Evolutionary conservation across 169 alveolate species (phyloP).

Genomic region (Plasmodium coatneyi): DNA sequence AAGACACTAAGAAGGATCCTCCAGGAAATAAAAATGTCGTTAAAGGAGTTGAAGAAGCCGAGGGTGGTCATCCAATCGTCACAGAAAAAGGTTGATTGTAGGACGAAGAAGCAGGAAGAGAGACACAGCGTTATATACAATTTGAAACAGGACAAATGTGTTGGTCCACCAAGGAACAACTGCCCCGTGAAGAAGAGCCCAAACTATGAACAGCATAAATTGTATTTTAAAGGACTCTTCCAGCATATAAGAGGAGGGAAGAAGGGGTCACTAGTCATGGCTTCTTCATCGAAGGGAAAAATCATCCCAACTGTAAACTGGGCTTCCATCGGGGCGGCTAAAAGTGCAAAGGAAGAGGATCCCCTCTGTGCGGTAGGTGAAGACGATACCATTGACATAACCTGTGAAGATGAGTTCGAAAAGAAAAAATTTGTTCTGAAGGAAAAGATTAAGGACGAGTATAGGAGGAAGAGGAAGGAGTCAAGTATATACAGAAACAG

Average conservation of each 20-base stretch:
- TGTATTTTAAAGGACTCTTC: slow-evolving; percentile 17
- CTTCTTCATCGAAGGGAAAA: not conserved
- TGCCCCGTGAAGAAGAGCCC: not conserved
- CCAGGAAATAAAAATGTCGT: not conserved
- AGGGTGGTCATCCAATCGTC: not conserved
- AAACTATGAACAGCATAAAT: slow-evolving; percentile 4
- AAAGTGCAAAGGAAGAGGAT: not conserved
- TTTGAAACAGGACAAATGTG: not conserved
- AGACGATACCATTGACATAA: not conserved
- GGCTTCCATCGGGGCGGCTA: not conserved
- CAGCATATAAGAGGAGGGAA: not conserved
- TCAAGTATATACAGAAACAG: not conserved
- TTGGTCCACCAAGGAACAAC: not conserved
- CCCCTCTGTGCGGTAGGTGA: not conserved
- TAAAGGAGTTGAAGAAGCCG: not conserved
- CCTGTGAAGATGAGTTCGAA: not conserved
- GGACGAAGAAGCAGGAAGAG: not conserved
- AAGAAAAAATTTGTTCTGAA: not conserved
- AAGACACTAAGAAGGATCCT: not conserved
- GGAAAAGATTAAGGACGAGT: slow-evolving; percentile 14
- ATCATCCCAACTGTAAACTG: not conserved
- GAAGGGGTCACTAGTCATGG: not conserved
- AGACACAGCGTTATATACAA: not conserved
- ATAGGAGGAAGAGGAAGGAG: not conserved
- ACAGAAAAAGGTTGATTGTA: not conserved